Evolutionary conservation across 2,329 filamentous ascomycete species (phyloP).

Genomic region (Xylariaceae sp.): DNA sequence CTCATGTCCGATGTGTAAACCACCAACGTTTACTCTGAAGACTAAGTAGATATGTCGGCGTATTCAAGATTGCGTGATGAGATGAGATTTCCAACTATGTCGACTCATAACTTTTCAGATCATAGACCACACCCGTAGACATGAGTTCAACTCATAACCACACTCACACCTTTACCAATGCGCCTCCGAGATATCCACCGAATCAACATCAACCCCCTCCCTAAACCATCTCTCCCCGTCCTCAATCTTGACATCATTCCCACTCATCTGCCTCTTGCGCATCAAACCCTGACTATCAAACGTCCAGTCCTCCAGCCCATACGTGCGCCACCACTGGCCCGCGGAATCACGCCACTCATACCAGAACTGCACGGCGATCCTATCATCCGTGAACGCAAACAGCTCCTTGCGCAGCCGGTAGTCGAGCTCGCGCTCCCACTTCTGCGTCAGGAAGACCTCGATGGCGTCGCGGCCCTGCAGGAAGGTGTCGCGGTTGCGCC

Average conservation of each 20-base stretch:
- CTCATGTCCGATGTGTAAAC: too few species aligned
- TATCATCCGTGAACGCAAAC: slow-evolving; percentile 69
- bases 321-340: slow-evolving; percentile 81
- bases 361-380: slow-evolving; percentile 80
- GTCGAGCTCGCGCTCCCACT: slow-evolving; percentile 67
- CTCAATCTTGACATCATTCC: slow-evolving; percentile 61
- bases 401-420: slow-evolving; percentile 79
- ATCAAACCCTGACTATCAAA: slow-evolving; percentile 62
- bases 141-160: too few species aligned
- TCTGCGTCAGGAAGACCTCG: slow-evolving; percentile 60
- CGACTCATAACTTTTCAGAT: too few species aligned
- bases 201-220: slow-evolving; percentile 63
- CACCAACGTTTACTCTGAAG: too few species aligned
- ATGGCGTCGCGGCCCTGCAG: slow-evolving; percentile 64
- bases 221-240: slow-evolving; percentile 64
- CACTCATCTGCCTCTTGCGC: slow-evolving; percentile 72
- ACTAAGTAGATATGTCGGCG: too few species aligned
- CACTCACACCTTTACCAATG: slow-evolving; percentile 51
- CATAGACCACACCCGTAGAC: too few species aligned
- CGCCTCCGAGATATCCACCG: slow-evolving; percentile 59
- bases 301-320: slow-evolving; percentile 77
- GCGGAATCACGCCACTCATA: slow-evolving; percentile 69
- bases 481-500: slow-evolving; percentile 73
- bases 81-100: too few species aligned
- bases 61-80: too few species aligned